Evolutionary conservation across 1,139 yeast species (phyloP).

Genomic region (Hyphopichia wangnamkhiaoensis): DNA sequence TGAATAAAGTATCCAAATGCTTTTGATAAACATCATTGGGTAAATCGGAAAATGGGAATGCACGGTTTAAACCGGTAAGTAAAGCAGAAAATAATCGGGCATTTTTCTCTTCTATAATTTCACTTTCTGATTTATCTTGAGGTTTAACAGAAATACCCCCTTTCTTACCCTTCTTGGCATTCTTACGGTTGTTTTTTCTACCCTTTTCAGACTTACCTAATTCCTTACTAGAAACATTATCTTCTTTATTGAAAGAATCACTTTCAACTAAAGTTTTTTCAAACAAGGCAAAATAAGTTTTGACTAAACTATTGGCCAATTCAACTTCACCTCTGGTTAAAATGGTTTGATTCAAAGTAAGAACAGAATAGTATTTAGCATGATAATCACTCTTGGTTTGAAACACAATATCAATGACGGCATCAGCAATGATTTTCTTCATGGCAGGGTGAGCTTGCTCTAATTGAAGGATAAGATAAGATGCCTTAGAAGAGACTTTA

Average conservation of each 20-base stretch:
- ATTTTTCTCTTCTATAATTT: conserved; percentile 78
- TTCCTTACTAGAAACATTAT: conserved; percentile 42
- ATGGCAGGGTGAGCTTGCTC: conserved; percentile 96
- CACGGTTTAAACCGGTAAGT: conserved; percentile 93
- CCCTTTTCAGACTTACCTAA: conserved; percentile 49
- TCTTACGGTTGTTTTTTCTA: conserved; percentile 53
- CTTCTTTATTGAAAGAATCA: conserved; percentile 41
- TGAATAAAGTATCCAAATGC: conserved; percentile 82
- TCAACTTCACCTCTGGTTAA: conserved; percentile 73
- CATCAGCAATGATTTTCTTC: conserved; percentile 77
- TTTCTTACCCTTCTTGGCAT: conserved; percentile 56
- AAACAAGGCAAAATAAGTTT: conserved; percentile 83
- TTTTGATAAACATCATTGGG: conserved; percentile 70
- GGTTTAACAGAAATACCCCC: conserved; percentile 80
- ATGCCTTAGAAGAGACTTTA: conserved; percentile 87
- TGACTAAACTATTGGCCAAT: conserved; percentile 78
- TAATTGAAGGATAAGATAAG: conserved; percentile 74
- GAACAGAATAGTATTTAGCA: conserved; percentile 81
- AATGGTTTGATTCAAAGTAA: conserved; percentile 91
- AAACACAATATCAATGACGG: conserved; percentile 79
- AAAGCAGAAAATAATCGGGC: conserved; percentile 87
- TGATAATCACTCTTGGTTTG: conserved; percentile 80
- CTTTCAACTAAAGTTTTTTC: conserved; percentile 77
- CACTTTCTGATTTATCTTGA: conserved; percentile 65
- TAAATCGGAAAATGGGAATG: conserved; percentile 87